Conservation (phyloP, 768 basidiomycete species). For the Tricholoma terreum region DNA sequence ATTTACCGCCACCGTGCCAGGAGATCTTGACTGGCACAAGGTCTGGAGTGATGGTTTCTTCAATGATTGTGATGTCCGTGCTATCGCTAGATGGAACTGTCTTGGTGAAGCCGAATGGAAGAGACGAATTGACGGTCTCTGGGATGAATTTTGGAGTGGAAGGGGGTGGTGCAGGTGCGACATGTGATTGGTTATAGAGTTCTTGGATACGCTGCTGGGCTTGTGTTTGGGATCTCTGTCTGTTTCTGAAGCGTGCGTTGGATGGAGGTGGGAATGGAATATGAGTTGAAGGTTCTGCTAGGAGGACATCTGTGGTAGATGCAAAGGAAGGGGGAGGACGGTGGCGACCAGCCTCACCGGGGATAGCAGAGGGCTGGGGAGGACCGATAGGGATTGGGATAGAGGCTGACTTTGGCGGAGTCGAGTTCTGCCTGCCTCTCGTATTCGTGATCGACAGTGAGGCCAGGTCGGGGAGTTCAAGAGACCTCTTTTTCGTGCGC, state of each 20-base stretch:
- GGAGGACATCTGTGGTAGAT: conserved; percentile 28
- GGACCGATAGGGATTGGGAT: conserved; percentile 38
- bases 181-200: conserved; percentile 34
- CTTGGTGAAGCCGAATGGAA: conserved; percentile 51
- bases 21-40: conserved; percentile 49
- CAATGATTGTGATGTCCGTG: conserved; percentile 3
- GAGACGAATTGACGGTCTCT: conserved; percentile 61
- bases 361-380: conserved; percentile 16
- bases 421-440: conserved; percentile 11
- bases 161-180: conserved; percentile 2
- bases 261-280: conserved; percentile 21
- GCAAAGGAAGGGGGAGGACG: conserved; percentile 25
- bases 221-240: conserved; percentile 29
- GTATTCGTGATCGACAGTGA: conserved; percentile 28
- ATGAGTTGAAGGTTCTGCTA: conserved; percentile 20
- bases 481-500: conserved; percentile 65
- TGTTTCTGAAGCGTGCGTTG: conserved; percentile 39
- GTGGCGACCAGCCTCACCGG: conserved; percentile 22
- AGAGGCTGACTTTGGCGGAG: conserved; percentile 30
- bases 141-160: conserved; percentile 37
- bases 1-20: conserved; percentile 64
- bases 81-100: conserved; percentile 25
- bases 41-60: conserved; percentile 20
- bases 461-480: conserved; percentile 73
- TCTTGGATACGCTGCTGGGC: conserved; percentile 43